These are phyloP conservation scores for Aphanoascus verrucosus DNA, from an alignment of 2,329 filamentous ascomycete species.

Conservation along the genomic window DNA sequence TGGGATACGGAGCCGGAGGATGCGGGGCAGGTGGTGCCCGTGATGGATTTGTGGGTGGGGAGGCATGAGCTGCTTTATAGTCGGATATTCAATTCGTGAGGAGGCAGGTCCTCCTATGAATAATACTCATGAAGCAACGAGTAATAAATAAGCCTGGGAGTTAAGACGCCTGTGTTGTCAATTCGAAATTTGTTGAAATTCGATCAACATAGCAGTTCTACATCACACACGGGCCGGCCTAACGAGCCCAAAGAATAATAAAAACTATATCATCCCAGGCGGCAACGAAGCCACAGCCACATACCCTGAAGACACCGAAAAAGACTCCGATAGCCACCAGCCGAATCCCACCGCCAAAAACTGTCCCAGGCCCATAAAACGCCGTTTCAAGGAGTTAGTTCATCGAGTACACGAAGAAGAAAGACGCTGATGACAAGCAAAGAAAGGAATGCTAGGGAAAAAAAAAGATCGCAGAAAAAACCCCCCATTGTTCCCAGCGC, in stretches of 20 bases:
- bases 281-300: neutral
- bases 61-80: slow-evolving; percentile 56
- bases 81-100: slow-evolving; percentile 56
- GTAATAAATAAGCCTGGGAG: neutral
- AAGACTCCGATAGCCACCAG: slow-evolving; percentile 3
- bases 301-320: slow-evolving; percentile 7
- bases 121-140: neutral
- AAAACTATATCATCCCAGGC: neutral
- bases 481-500: slow-evolving; percentile 6
- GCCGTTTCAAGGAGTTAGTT: neutral
- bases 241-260: neutral
- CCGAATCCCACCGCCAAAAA: neutral
- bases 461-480: neutral
- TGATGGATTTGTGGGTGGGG: slow-evolving; percentile 54
- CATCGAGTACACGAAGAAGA: neutral
- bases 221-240: neutral
- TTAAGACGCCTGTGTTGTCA: slow-evolving; percentile 1
- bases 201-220: neutral
- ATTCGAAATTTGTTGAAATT: neutral
- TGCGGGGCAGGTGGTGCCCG: slow-evolving; percentile 51
- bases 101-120: neutral
- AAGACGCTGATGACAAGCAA: neutral
- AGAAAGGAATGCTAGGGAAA: neutral
- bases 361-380: neutral
- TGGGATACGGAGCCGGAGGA: slow-evolving; percentile 42